Percentiles rank a stretch among this genome's conserved stretches.
phyloP scores from a whole-genome alignment of 73 alveolate species.

The Loxodes magnus region DNA sequence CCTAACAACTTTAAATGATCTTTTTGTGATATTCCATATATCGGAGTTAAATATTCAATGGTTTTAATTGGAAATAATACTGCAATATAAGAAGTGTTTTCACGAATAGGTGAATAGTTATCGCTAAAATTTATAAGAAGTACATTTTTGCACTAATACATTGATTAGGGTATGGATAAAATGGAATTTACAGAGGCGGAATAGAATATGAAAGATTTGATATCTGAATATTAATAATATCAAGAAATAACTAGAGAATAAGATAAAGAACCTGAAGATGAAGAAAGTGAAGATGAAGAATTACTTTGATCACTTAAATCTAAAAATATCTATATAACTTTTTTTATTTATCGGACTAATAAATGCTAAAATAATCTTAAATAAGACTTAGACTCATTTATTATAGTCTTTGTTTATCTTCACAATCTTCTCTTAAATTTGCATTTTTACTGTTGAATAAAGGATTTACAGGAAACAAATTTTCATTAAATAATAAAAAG shows the following conservation, averaged over 20 bases:
- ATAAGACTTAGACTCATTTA: too few relatives aligned
- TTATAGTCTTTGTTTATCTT: too few relatives aligned
- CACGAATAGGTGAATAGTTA: slow-evolving; percentile 70
- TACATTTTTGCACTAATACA: slow-evolving; percentile 85
- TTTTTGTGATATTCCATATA: slow-evolving; percentile 79
- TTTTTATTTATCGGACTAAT: too few relatives aligned
- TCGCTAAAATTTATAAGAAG: slow-evolving; percentile 79
- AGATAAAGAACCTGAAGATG: slow-evolving; percentile 59
- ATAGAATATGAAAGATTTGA: slow-evolving; percentile 92
- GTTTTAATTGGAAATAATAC: slow-evolving; percentile 64
- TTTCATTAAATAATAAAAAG: neutral
- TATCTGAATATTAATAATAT: slow-evolving; percentile 83
- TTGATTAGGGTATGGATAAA: slow-evolving; percentile 81
- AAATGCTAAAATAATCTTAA: too few relatives aligned
- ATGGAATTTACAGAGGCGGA: slow-evolving; percentile 93
- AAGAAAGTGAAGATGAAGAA: slow-evolving; percentile 47
- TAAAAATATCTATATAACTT: too few relatives aligned
- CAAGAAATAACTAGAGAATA: slow-evolving; percentile 94
- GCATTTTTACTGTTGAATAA: too few relatives aligned
- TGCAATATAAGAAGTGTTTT: slow-evolving; percentile 60
- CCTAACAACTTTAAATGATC: slow-evolving; percentile 90
- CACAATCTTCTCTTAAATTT: too few relatives aligned
- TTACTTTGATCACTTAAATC: too few relatives aligned
- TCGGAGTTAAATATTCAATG: slow-evolving; percentile 49
- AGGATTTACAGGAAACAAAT: too few relatives aligned